Evolutionary conservation across 805 yeast genomes (phyloP).

Genomic region (Blastobotrys muscicola): DNA sequence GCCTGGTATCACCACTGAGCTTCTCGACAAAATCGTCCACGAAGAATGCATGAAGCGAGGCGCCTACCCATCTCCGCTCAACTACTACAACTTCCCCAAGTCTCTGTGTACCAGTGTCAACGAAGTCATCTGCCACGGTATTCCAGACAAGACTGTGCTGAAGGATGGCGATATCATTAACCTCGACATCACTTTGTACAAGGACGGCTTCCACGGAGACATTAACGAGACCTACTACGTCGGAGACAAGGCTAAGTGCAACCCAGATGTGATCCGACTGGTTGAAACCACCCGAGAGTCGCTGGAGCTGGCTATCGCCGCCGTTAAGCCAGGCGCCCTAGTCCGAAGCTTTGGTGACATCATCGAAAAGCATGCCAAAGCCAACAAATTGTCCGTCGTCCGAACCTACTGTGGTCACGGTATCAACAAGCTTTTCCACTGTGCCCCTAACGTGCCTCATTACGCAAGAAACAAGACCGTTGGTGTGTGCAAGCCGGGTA

Average conservation of each 20-base stretch:
- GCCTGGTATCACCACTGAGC: conserved; percentile 92
- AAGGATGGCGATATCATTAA: conserved; percentile 93
- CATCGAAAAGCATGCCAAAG: conserved; percentile 78
- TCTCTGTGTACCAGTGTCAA: conserved; percentile 88
- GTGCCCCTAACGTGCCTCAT: conserved; percentile 89
- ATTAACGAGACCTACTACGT: conserved; percentile 94
- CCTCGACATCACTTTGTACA: conserved; percentile 76
- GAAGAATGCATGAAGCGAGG: conserved; percentile 79
- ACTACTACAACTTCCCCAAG: conserved; percentile 89
- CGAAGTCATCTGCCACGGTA: conserved; percentile 95
- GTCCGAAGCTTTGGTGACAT: conserved; percentile 79
- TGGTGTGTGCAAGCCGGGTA: conserved; percentile 91
- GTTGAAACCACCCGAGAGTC: conserved; percentile 90
- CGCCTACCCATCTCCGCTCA: conserved; percentile 90
- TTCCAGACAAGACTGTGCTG: conserved; percentile 81
- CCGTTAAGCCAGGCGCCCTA: conserved; percentile 85
- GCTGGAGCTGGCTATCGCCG: conserved; percentile 69
- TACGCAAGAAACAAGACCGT: conserved; percentile 88
- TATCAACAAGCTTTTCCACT: conserved; percentile 75
- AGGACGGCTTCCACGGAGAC: conserved; percentile 88
- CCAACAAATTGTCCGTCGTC: conserved; percentile 75
- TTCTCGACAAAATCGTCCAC: conserved; percentile 78
- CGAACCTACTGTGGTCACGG: conserved; percentile 94
- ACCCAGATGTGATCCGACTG: conserved; percentile 74
- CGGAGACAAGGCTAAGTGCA: conserved; percentile 75